phyloP scores from a whole-genome alignment of 495 filamentous ascomycete genomes.

The Aspergillus indologenus region DNA sequence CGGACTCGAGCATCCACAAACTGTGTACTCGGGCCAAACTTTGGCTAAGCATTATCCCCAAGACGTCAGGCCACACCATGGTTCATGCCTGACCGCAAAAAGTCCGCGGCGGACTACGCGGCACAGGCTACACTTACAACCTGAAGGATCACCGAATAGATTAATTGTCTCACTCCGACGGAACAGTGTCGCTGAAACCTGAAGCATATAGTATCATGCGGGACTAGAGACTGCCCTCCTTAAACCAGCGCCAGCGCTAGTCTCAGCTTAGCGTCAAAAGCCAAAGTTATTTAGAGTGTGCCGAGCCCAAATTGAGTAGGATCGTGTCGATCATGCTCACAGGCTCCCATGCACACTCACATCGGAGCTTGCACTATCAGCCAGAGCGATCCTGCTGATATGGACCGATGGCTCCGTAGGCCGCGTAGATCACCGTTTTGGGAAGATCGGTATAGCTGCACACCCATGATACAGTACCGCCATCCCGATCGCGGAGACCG shows the following conservation, averaged over 20 bases:
- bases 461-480: background rate
- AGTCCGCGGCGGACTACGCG: too few species aligned
- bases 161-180: background rate
- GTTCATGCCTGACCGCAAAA: background rate
- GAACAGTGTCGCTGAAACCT: background rate
- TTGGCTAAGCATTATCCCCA: background rate
- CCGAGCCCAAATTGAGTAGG: background rate
- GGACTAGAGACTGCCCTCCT: background rate
- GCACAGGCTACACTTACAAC: background rate
- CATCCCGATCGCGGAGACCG: too few species aligned
- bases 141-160: background rate
- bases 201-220: too few species aligned
- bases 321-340: background rate
- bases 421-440: background rate
- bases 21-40: too few species aligned
- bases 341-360: background rate
- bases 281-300: conserved; percentile 3
- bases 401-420: too few species aligned
- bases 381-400: too few species aligned
- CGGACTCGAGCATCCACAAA: too few species aligned
- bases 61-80: background rate
- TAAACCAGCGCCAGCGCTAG: background rate
- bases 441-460: background rate
- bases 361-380: too few species aligned
- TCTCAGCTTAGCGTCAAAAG: background rate